phyloP scores from a whole-genome alignment of 352 stramenopile species.

The Phytophthora uliginosa region DNA sequence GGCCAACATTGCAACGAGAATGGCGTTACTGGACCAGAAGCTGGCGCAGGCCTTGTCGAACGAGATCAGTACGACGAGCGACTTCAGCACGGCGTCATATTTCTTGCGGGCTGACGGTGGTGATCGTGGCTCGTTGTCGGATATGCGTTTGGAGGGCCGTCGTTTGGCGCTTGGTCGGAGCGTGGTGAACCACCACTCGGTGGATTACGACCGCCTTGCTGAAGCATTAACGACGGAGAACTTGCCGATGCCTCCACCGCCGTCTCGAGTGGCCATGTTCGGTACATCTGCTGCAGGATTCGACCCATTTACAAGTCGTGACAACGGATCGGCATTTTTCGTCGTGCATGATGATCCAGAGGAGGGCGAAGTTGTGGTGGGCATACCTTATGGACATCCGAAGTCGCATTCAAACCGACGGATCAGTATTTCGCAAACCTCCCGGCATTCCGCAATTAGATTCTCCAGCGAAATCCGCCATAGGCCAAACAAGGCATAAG shows the following conservation, averaged over 20 bases:
- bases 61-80: conserved; percentile 56
- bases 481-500: not conserved
- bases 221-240: conserved; percentile 48
- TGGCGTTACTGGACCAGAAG: conserved; percentile 64
- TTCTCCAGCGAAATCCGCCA: not conserved
- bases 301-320: conserved; percentile 59
- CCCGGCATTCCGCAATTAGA: not conserved
- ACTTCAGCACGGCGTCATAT: conserved; percentile 62
- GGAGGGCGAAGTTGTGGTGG: conserved; percentile 44
- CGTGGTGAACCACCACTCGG: conserved; percentile 78
- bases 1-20: conserved; percentile 70
- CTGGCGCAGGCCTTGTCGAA: conserved; percentile 48
- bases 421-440: not conserved
- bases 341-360: conserved; percentile 59
- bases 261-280: conserved; percentile 75
- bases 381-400: not conserved
- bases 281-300: conserved; percentile 54
- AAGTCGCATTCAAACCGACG: not conserved
- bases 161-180: conserved; percentile 54
- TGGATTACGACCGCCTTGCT: conserved; percentile 60
- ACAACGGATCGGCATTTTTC: conserved; percentile 60
- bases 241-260: conserved; percentile 53
- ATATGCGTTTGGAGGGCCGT: conserved; percentile 51
- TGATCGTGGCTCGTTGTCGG: conserved; percentile 47
- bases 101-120: conserved; percentile 54